Conservation (phyloP, 331 rosid species). For the Cydonia oblonga region DNA sequence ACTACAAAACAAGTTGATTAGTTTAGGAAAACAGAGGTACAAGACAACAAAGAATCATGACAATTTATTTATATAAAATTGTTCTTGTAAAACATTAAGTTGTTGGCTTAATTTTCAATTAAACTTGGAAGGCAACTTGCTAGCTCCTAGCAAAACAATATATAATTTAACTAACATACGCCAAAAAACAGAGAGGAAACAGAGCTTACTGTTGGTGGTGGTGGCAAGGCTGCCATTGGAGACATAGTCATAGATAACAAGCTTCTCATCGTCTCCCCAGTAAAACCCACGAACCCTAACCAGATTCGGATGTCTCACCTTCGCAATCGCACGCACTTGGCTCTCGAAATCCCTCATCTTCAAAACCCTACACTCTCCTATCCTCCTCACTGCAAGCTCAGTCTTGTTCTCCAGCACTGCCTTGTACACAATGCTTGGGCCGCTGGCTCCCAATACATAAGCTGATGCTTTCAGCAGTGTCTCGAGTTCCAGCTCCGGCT, state of each 20-base stretch:
- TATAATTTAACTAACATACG: neutral
- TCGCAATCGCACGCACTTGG: slow-evolving; percentile 52
- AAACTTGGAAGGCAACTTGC: neutral
- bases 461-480: slow-evolving; percentile 79
- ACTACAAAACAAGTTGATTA: neutral
- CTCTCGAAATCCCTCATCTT: slow-evolving; percentile 67
- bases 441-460: slow-evolving; percentile 51
- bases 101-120: neutral
- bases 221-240: slow-evolving; percentile 60
- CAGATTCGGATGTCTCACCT: slow-evolving; percentile 62
- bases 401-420: slow-evolving; percentile 78
- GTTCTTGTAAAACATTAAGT: neutral
- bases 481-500: slow-evolving; percentile 56
- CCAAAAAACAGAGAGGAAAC: neutral
- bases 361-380: slow-evolving; percentile 50
- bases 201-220: slow-evolving; percentile 42
- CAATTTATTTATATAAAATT: neutral
- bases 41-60: neutral
- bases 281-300: slow-evolving; percentile 63
- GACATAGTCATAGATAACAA: slow-evolving; percentile 55
- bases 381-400: slow-evolving; percentile 67
- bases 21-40: neutral
- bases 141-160: neutral
- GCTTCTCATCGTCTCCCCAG: slow-evolving; percentile 83
- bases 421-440: slow-evolving; percentile 67